phyloP scores from a whole-genome alignment of 1,284 basidiomycete species.

The Uromyces viciae-fabae region DNA sequence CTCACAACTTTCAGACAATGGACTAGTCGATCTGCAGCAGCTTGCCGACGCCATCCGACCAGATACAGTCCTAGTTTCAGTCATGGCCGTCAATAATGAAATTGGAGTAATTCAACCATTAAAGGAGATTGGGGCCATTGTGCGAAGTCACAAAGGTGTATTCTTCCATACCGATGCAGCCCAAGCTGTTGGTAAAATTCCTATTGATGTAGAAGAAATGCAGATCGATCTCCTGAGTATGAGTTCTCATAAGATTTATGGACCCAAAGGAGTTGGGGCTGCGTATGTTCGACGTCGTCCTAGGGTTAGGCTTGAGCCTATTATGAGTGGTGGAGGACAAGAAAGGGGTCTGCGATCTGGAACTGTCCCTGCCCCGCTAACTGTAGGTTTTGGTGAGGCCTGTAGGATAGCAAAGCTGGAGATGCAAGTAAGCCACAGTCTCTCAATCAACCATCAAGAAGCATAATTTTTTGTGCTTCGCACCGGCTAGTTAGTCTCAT shows the following conservation, averaged over 20 bases:
- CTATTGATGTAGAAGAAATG: constrained; percentile 87
- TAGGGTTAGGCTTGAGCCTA: constrained; percentile 87
- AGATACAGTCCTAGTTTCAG: constrained; percentile 76
- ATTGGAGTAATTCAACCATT: constrained; percentile 98
- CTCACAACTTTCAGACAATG: constrained; percentile 68
- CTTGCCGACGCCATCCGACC: constrained; percentile 80
- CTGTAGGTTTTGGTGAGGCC: constrained; percentile 92
- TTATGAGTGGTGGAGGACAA: constrained; percentile 94
- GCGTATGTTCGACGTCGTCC: constrained; percentile 90
- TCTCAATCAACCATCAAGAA: too few relatives aligned
- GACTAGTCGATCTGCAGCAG: constrained; percentile 71
- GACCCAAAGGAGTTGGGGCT: constrained; percentile 93
- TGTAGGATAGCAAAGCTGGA: constrained; percentile 85
- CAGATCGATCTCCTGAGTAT: constrained; percentile 95
- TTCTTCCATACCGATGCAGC: constrained; percentile 98
- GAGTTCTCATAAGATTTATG: constrained; percentile 96
- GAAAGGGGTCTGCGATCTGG: constrained; percentile 92
- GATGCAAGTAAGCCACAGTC: constrained; percentile 87
- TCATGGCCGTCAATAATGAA: constrained; percentile 99
- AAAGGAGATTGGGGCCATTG: constrained; percentile 83
- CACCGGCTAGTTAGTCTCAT: too few relatives aligned
- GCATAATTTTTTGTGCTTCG: too few relatives aligned
- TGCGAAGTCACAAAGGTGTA: constrained; percentile 61
- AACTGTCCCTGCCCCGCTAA: constrained; percentile 82
- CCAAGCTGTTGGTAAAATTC: constrained; percentile 84